Evolutionary conservation across 2,329 filamentous ascomycete genomes (phyloP), one percentile per base, ranked within the genome.

Genomic region (Cryphonectria radicalis): DNA sequence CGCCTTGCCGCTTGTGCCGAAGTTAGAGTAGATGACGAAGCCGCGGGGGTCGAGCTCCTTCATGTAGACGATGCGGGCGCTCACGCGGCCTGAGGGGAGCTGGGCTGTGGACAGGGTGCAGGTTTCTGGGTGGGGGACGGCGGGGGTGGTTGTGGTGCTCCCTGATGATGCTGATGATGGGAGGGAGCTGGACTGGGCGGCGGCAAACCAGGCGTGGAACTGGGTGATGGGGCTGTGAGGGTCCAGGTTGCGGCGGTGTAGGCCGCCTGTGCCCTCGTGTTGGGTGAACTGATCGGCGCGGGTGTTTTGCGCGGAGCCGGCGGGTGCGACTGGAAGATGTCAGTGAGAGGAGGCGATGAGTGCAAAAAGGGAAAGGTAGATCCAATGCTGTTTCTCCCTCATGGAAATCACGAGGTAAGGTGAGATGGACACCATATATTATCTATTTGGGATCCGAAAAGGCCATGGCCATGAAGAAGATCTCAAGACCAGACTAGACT

Each of bases 1-100:
- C 0, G 90, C 88, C 83, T 91, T 89, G 77, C 87, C 83, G 72
- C 90, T 93, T 0, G 93, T 96, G 72, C 90, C 94, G 84, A 95
- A 95, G 81, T 99, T 99, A 78, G 90, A 92, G 86, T 98, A 99
- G 65, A 99, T 86, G 60, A 98, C 94, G 82, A 97, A 99, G 22
- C 95, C 94, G 6, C 81, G 77, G 68, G 85, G 81, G 81, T 98
- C 95, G 35, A 98, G 89, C 84, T 98, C 96, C 83, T 99, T 99
- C 75, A 99, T 87, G 82, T 98, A 99, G 53, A 99, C 94, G 76
- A 94, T 88, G 72, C 96, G 93, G 4, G 93, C 91, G 63, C 90
- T 94, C 28, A 98, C 92, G 63, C 92, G 91, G 73, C 96, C 96
- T 0, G 90, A 92, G 1, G 95, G 95, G 5, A 98, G 87, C 35